A percentile compares a stretch with the other conserved stretches of the same genome.
These are phyloP conservation scores for Sclerotinia trifoliorum DNA, from an alignment of 2,329 filamentous ascomycete genomes.

Conservation along the genomic window DNA sequence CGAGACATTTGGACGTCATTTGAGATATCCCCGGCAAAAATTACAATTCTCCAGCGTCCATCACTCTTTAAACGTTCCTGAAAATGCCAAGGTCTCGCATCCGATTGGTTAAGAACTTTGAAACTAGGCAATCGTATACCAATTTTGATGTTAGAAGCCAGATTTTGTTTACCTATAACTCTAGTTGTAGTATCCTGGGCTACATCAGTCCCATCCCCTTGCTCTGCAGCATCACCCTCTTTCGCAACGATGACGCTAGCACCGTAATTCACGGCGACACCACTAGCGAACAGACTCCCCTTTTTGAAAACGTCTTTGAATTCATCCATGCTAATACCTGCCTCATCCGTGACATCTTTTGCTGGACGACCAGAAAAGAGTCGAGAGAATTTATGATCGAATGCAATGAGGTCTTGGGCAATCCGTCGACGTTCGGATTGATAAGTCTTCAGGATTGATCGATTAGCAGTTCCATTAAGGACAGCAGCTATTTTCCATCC, in stretches of 20 bases:
- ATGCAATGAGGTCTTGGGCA: constrained; percentile 64
- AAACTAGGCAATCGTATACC: constrained; percentile 60
- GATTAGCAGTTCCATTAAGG: constrained; percentile 42
- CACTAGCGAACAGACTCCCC: constrained; percentile 59
- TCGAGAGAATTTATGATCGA: constrained; percentile 58
- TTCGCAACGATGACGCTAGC: constrained; percentile 57
- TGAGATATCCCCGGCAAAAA: constrained; percentile 61
- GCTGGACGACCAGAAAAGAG: constrained; percentile 57
- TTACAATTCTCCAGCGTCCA: constrained; percentile 57
- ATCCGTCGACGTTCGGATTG: constrained; percentile 60
- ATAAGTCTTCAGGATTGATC: constrained; percentile 58
- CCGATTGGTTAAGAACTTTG: constrained; percentile 58
- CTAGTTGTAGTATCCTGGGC: constrained; percentile 48
- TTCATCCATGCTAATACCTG: constrained; percentile 59
- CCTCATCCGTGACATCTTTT: constrained; percentile 42
- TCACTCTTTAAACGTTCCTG: constrained; percentile 56
- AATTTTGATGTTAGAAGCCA: constrained; percentile 38
- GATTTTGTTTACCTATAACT: constrained; percentile 47
- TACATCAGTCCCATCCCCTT: constrained; percentile 51
- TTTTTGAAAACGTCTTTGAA: constrained; percentile 62
- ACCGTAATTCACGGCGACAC: constrained; percentile 58
- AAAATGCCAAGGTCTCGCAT: constrained; percentile 55
- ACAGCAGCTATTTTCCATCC: constrained; percentile 54
- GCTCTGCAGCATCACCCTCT: constrained; percentile 44
- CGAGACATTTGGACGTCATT: constrained; percentile 45